Base-by-base conservation (phyloP, 768 basidiomycete species). In the Cyathus striatus region DNA sequence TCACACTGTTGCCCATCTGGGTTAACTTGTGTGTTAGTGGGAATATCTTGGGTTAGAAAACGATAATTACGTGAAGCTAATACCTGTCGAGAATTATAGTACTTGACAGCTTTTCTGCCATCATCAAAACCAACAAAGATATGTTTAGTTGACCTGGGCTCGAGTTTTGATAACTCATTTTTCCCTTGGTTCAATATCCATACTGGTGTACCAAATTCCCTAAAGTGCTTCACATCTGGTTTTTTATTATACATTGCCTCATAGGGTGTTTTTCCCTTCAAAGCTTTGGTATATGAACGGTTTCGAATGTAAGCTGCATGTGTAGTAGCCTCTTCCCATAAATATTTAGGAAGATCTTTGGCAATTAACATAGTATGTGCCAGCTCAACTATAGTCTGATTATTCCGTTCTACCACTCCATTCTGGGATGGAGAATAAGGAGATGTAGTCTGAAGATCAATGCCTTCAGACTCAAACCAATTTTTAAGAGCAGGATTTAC, bases 361-460 rank as follows among this genome's bases (percentile, higher is more conserved):
- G 7, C 35, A 37, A 37, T 14, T 20, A 13, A 18, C 35, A 14
- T 37, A 7, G 13, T 14, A 9, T 9, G 10, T 1, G 48, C 55
- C 2, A 67, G 17, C 18, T 37, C 20, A 7, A 37, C 9, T 37
- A 9, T 7, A 14, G 35, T 37, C 9, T 18, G 17, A 20, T 37
- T 37, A 14, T 7, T 7, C 9, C 17, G 35, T 20, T 37, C 35
- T 7, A 18, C 35, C 0, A 72, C 51, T 0, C 72, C 63, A 44
- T 71, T 72, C 20, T 70, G 64, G 1, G 60, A 48, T 0, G 64
- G 64, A 5, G 63, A 61, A 24, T 71, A 67, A 1, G 64, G 68
- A 3, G 57, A 58, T 0, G 58, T 64, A 0, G 49, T 51, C 12
- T 70, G 57, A 0, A 66, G 44, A 0, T 52, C 51, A 6, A 67